These are phyloP conservation scores for Misopates orontium DNA, from an alignment of 257 asterid genomes.

Conservation along the genomic window DNA sequence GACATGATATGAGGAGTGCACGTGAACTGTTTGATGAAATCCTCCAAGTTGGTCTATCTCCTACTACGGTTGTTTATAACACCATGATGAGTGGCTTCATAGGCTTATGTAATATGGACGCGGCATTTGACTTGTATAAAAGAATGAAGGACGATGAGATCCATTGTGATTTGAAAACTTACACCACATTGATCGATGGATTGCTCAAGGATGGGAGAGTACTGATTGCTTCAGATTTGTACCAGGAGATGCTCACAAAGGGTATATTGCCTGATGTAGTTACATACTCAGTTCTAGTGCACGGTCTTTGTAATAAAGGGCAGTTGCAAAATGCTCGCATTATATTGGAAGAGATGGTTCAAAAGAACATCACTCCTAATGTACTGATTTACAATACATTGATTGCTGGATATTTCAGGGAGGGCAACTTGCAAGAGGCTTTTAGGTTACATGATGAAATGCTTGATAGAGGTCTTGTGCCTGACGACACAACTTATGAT, in stretches of 20 bases:
- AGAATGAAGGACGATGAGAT: constrained; percentile 61
- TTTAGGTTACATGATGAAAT: constrained; percentile 81
- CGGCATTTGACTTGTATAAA: constrained; percentile 49
- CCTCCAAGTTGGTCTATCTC: constrained; percentile 60
- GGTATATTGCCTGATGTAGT: constrained; percentile 62
- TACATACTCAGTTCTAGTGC: constrained; percentile 63
- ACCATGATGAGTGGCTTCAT: constrained; percentile 78
- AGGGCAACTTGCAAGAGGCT: constrained; percentile 79
- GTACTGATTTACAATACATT: constrained; percentile 59
- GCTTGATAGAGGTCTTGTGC: constrained; percentile 72
- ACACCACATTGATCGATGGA: constrained; percentile 82
- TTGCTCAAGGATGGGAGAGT: constrained; percentile 60
- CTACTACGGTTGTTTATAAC: constrained; percentile 62
- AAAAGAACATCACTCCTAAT: constrained; percentile 54
- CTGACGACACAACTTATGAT: constrained; percentile 61
- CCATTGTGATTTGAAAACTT: constrained; percentile 64
- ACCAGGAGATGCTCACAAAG: constrained; percentile 70
- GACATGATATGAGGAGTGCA: constrained; percentile 66
- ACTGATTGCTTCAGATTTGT: constrained; percentile 54
- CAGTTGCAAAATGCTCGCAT: constrained; percentile 63
- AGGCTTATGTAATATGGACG: constrained; percentile 54
- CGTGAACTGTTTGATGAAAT: constrained; percentile 63
- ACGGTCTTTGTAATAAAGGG: constrained; percentile 70
- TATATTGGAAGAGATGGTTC: constrained; percentile 61
- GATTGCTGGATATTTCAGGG: constrained; percentile 68